phyloP scores from a whole-genome alignment of 2,329 filamentous ascomycete genomes.

The Xylaria sp. region DNA sequence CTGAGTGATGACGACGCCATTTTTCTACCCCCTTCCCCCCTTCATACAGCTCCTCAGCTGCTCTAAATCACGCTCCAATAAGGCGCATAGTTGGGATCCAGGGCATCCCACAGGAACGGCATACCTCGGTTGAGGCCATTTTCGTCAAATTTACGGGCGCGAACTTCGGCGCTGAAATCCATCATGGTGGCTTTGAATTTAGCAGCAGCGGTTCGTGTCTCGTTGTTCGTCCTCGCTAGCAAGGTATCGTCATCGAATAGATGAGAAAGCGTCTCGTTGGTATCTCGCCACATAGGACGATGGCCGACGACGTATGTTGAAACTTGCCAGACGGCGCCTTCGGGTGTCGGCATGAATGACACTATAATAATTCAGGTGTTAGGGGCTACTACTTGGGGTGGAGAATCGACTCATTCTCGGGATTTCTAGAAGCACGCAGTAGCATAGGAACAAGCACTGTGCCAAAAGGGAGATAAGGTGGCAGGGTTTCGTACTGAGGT shows the following conservation, averaged over 20 bases:
- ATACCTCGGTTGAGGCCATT: slow-evolving; percentile 56
- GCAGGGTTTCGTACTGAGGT: slow-evolving; percentile 13
- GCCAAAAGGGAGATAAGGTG: neutral
- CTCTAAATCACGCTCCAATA: slow-evolving; percentile 31
- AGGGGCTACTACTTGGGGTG: neutral
- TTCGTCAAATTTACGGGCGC: slow-evolving; percentile 51
- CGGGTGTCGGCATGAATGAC: slow-evolving; percentile 50
- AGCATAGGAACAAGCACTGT: neutral
- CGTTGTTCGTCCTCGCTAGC: slow-evolving; percentile 47
- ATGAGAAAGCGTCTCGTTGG: slow-evolving; percentile 52
- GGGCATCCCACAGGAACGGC: slow-evolving; percentile 55
- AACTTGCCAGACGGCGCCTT: slow-evolving; percentile 51
- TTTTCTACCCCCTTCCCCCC: neutral
- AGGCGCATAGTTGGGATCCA: slow-evolving; percentile 29
- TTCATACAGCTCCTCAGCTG: neutral
- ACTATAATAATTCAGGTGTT: slow-evolving; percentile 32
- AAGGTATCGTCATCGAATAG: slow-evolving; percentile 53
- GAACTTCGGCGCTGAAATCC: slow-evolving; percentile 51
- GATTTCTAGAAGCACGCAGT: neutral
- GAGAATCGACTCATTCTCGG: neutral
- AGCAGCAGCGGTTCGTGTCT: slow-evolving; percentile 48
- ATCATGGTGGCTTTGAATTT: slow-evolving; percentile 52
- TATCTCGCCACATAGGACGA: slow-evolving; percentile 51
- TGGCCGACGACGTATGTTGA: slow-evolving; percentile 52
- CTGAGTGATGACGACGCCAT: neutral